Evolutionary conservation across 2,329 filamentous ascomycete genomes (phyloP).

Genomic region (Hymenoscyphus occultus): DNA sequence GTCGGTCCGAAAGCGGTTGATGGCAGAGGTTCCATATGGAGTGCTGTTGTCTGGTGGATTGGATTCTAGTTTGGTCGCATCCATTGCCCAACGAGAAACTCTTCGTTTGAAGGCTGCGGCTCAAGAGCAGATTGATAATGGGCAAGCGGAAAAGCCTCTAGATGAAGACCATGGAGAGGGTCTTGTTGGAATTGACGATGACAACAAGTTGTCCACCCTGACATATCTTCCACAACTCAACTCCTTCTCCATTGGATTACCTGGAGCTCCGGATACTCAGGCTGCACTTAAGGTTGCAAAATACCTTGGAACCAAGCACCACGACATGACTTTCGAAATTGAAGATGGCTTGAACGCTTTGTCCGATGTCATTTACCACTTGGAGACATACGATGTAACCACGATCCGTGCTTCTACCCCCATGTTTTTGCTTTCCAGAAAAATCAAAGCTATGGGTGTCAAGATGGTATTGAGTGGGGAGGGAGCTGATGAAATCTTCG

Average conservation of each 20-base stretch:
- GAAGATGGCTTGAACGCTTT: conserved; percentile 96
- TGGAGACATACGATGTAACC: conserved; percentile 97
- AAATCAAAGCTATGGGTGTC: conserved; percentile 99
- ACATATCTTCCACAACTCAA: conserved; percentile 93
- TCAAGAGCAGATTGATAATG: conserved; percentile 42
- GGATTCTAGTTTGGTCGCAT: conserved; percentile 90
- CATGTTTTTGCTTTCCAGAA: conserved; percentile 96
- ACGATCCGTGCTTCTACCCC: conserved; percentile 97
- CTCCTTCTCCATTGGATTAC: conserved; percentile 97
- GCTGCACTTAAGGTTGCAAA: conserved; percentile 91
- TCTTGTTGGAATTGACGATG: conserved; percentile 90
- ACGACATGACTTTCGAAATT: conserved; percentile 97
- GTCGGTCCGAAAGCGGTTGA: conserved; percentile 91
- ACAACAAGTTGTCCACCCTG: conserved; percentile 83
- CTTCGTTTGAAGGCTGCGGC: conserved; percentile 68
- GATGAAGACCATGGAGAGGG: conserved; percentile 63
- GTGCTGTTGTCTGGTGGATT: conserved; percentile 92
- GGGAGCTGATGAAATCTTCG: conserved; percentile 97
- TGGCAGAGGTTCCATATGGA: conserved; percentile 98
- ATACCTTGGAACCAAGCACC: conserved; percentile 96
- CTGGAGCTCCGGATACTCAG: conserved; percentile 85
- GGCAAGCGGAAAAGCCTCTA: conserved; percentile 46
- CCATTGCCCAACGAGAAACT: conserved; percentile 93
- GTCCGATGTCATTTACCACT: conserved; percentile 95
- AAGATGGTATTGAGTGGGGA: conserved; percentile 99